Evolutionary conservation across 108 stramenopile genomes (phyloP), one percentile per base, ranked within the genome.

Genomic region (Cyclotella atomus): DNA sequence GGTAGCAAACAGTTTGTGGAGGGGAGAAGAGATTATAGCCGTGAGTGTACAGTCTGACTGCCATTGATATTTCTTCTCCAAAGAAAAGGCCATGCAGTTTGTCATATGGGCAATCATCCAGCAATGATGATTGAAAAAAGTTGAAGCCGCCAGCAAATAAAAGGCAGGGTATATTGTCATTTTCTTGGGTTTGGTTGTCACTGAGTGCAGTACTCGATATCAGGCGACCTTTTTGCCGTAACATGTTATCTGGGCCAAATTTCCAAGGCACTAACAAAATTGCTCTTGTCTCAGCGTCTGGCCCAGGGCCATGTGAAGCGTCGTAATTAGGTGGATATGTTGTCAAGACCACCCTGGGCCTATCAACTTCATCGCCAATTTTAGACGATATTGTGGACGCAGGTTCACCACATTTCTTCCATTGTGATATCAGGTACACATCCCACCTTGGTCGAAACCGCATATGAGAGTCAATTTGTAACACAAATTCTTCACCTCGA

Each of bases 401-500:
- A 25, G 29, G 25, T 17, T 24, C n/a, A 17, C 35, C 33, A 44
- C 67, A 65, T 47, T 65, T 59, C 2, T 56, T 44, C 45, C 79
- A 59, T 66, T 81, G 73, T 30, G 69, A 60, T 46, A 90, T 81
- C 35, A 93, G 62, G 59, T 89, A 87, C 2, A 23, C 56, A 75
- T 93, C 92, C 92, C 92, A 93, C 35, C 82, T 59, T n/a, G 45
- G 45, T 16, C 88, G 82, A 64, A 93, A 93, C 9, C 85, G 88
- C 87, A 93, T 96, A 79, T 97, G 97, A 29, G 93, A 93, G 77
- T 97, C 97, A 61, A 96, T 95, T 83, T 96, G 95, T 28, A 97
- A 70, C 23, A 89, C 56, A 78, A 91, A 97, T 33, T 89, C 81
- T 81, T 97, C 97, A 3, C 86, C 97, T 23, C 88, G 82, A 65